A percentile compares a stretch with the other conserved stretches of the same genome.
These are phyloP conservation scores for Fusarium heterosporum DNA, from an alignment of 2,329 filamentous ascomycete species.

Conservation along the genomic window DNA sequence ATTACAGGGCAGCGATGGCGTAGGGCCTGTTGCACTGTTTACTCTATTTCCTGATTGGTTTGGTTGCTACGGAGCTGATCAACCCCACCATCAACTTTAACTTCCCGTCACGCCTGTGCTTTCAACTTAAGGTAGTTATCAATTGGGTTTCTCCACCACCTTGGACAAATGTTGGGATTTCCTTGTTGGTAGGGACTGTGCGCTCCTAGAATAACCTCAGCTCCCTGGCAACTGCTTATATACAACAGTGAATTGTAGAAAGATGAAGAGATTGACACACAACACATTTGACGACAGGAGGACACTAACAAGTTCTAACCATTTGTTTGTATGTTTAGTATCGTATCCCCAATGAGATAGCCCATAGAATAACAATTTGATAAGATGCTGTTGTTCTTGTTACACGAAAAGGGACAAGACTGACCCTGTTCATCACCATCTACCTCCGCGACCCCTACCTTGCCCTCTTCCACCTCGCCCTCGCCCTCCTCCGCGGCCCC, in stretches of 20 bases:
- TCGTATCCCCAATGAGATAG: neutral
- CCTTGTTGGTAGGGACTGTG: neutral
- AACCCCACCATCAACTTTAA: slow-evolving; percentile 43
- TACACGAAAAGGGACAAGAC: neutral
- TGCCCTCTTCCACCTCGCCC: slow-evolving; percentile 47
- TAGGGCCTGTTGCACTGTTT: slow-evolving; percentile 45
- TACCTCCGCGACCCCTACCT: slow-evolving; percentile 40
- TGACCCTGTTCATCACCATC: slow-evolving; percentile 26
- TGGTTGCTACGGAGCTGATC: slow-evolving; percentile 48
- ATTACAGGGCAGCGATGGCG: slow-evolving; percentile 27
- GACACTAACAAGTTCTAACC: neutral
- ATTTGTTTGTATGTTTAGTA: neutral
- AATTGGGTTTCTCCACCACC: neutral
- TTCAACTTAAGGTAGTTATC: neutral
- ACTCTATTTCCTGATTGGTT: slow-evolving; percentile 49
- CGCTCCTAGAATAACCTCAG: neutral
- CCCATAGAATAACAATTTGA: neutral
- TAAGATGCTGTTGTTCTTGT: neutral
- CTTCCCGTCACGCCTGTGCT: slow-evolving; percentile 4
- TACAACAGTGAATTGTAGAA: neutral
- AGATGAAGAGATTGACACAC: neutral
- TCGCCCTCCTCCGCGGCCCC: slow-evolving; percentile 52
- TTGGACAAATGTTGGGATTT: neutral
- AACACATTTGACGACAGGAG: neutral
- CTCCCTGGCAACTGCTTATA: no score